These are phyloP conservation scores for Hyaloscypha variabilis DNA, from an alignment of 495 filamentous ascomycete genomes.

Conservation along the genomic window DNA sequence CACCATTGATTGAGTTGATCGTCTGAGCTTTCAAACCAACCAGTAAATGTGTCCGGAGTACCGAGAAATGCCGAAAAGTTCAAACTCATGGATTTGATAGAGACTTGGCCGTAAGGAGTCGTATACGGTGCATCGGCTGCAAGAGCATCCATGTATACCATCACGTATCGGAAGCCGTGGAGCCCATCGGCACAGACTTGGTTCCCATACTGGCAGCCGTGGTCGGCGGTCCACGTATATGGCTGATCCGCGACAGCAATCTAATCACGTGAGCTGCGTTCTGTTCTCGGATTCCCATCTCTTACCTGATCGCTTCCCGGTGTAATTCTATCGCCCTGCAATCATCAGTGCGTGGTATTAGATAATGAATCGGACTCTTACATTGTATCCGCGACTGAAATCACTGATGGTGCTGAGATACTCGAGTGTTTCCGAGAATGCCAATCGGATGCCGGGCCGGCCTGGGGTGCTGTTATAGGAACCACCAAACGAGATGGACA, in stretches of 20 bases:
- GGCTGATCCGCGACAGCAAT: conserved; percentile 41
- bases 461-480: conserved; percentile 25
- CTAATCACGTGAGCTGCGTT: conserved; percentile 20
- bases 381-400: conserved; percentile 48
- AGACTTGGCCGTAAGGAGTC: conserved; percentile 39
- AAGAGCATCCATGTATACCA: conserved; percentile 45
- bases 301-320: conserved; percentile 43
- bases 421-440: conserved; percentile 48
- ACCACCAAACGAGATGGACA: conserved; percentile 35
- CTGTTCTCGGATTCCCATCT: not conserved
- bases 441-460: conserved; percentile 42
- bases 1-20: conserved; percentile 49
- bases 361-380: conserved; percentile 11
- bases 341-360: conserved; percentile 1
- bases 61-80: conserved; percentile 46
- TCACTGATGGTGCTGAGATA: conserved; percentile 45
- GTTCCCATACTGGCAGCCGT: conserved; percentile 40
- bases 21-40: conserved; percentile 52
- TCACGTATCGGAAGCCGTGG: conserved; percentile 51
- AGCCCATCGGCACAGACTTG: conserved; percentile 50
- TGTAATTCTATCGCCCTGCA: conserved; percentile 37
- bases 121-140: conserved; percentile 43
- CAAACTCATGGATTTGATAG: conserved; percentile 38
- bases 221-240: conserved; percentile 43
- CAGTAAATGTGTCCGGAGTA: conserved; percentile 45